These are phyloP conservation scores for Elsinoe ampelina DNA, from an alignment of 2,329 filamentous ascomycete genomes.

Conservation along the genomic window DNA sequence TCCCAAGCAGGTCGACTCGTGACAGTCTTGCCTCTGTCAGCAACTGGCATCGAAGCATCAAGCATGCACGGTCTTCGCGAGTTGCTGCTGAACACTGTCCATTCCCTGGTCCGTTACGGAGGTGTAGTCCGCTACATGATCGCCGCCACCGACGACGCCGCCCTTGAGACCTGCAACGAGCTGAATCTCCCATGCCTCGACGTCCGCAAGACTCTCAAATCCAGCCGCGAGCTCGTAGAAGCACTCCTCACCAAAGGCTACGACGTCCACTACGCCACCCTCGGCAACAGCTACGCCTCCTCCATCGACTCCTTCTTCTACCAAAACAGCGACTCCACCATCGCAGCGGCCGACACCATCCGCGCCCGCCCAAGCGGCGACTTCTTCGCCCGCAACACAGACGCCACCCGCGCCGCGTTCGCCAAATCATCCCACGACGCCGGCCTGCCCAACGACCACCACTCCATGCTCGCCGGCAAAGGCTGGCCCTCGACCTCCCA, in stretches of 20 bases:
- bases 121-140: conserved; percentile 23
- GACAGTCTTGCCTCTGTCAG: background rate
- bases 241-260: background rate
- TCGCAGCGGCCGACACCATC: background rate
- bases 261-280: background rate
- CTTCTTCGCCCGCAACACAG: background rate
- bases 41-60: background rate
- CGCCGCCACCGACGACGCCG: conserved; percentile 21
- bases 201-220: background rate
- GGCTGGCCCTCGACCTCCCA: background rate
- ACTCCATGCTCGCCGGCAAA: background rate
- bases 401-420: background rate
- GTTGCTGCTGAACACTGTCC: background rate
- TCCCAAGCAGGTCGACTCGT: background rate
- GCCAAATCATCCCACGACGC: background rate
- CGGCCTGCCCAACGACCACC: background rate
- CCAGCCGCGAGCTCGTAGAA: background rate
- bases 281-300: background rate
- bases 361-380: background rate
- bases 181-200: background rate
- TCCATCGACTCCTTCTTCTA: background rate
- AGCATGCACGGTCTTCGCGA: background rate
- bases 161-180: background rate
- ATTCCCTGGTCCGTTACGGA: background rate
- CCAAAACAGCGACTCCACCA: background rate